Evolutionary conservation across 2,329 filamentous ascomycete species (phyloP), one percentile per base, ranked within the genome.

Genomic region (Botryosphaeria dothidea): DNA sequence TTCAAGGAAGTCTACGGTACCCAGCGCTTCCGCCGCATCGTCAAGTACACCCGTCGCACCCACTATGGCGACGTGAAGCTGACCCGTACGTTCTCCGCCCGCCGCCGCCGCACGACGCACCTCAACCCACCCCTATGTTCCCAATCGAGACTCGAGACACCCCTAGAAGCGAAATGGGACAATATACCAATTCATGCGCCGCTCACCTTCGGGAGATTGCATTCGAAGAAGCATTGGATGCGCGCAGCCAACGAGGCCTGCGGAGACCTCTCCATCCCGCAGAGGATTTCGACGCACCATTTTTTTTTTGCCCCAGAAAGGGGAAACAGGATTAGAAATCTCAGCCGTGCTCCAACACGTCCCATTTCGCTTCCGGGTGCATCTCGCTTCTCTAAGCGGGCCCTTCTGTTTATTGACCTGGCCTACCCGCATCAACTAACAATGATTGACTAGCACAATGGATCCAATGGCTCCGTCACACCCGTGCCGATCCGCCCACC

Each of bases 381-480:
- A 34, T 60, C 38, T 60, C 56, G 56, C 41, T 46, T 60, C 56
- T 23, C 25, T 34, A 60, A 60, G 56, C 54, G 54, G 27, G n/a
- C 3, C 41, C 13, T 19, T 25, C 48, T 38, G 27, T 51, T 21
- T 34, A 23, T 36, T 31, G n/a, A 34, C n/a, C n/a, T n/a, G 25
- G 5, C n/a, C n/a, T 36, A n/a, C 29, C 25, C 8, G 17, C 17
- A 36, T 19, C 13, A 23, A 27, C 58, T 62, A 29, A 62, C 45
- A 23, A 27, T 49, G 11, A 7, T 17, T 45, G 15, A 48, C 19
- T 73, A 87, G 84, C 87, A 61, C 85, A 87, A 82, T 90, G 87
- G 87, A 85, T 88, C 71, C 87, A 89, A 78, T 90, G 87, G 87
- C 84, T 90, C 27, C 85, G 87, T 70, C 82, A 88, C 69, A 86